Conservation (phyloP, 352 stramenopile genomes). For the Phytophthora podocarpi region DNA sequence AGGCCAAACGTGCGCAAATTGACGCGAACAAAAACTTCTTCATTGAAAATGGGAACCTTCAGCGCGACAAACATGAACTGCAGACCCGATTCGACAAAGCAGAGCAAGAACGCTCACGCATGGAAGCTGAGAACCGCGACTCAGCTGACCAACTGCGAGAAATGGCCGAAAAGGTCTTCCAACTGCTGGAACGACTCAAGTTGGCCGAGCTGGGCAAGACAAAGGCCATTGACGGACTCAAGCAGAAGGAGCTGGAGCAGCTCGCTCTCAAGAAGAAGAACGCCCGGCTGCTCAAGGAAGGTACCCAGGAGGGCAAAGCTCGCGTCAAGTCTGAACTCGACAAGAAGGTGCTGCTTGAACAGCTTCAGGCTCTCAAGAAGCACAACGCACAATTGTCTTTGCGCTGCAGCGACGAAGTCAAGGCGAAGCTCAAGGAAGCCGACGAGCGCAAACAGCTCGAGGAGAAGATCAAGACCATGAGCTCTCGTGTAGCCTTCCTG, state of each 20-base stretch:
- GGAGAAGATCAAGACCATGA: slow-evolving; percentile 95
- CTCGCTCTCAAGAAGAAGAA: slow-evolving; percentile 96
- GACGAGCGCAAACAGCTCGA: slow-evolving; percentile 93
- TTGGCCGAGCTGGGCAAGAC: slow-evolving; percentile 96
- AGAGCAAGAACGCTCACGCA: slow-evolving; percentile 93
- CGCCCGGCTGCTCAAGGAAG: slow-evolving; percentile 93
- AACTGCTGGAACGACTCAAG: slow-evolving; percentile 96
- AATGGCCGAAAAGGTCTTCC: slow-evolving; percentile 97
- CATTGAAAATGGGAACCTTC: slow-evolving; percentile 80
- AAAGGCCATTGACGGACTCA: slow-evolving; percentile 94
- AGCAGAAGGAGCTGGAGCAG: slow-evolving; percentile 95
- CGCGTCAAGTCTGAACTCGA: slow-evolving; percentile 94
- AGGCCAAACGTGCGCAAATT: slow-evolving; percentile 91
- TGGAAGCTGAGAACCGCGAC: slow-evolving; percentile 96
- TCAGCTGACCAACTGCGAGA: slow-evolving; percentile 95
- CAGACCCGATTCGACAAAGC: slow-evolving; percentile 88
- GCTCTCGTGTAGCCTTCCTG: slow-evolving; percentile 92
- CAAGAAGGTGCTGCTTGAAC: slow-evolving; percentile 94
- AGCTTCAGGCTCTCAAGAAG: slow-evolving; percentile 95
- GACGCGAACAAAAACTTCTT: slow-evolving; percentile 94
- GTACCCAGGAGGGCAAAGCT: slow-evolving; percentile 91
- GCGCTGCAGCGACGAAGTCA: slow-evolving; percentile 93
- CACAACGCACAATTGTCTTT: slow-evolving; percentile 93
- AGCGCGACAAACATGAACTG: slow-evolving; percentile 78
- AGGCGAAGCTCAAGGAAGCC: slow-evolving; percentile 91